These are phyloP conservation scores for Kuraishia borneana DNA, from an alignment of 805 yeast genomes.

Conservation along the genomic window DNA sequence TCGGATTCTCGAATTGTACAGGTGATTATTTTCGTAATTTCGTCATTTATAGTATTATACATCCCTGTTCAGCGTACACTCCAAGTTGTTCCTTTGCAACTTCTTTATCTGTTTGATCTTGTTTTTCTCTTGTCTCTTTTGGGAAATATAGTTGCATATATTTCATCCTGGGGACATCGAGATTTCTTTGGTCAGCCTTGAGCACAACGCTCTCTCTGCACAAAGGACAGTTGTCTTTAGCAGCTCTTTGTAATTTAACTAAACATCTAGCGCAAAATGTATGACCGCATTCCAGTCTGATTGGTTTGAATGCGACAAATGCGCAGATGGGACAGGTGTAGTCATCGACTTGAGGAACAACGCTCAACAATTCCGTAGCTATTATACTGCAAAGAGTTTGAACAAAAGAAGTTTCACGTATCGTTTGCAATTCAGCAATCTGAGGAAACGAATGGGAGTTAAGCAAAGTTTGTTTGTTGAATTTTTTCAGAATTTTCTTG, in stretches of 20 bases:
- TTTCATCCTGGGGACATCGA: conserved; percentile 42
- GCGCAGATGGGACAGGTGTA: conserved; percentile 67
- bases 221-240: conserved; percentile 54
- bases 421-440: conserved; percentile 27
- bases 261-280: conserved; percentile 65
- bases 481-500: conserved; percentile 59
- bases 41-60: conserved; percentile 1
- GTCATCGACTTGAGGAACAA: conserved; percentile 68
- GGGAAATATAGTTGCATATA: conserved; percentile 56
- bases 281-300: conserved; percentile 52
- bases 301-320: conserved; percentile 63
- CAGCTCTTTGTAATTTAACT: conserved; percentile 51
- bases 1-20: no score
- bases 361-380: conserved; percentile 37
- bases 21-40: neutral
- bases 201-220: conserved; percentile 47
- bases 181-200: conserved; percentile 46
- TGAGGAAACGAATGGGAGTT: conserved; percentile 37
- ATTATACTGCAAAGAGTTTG: conserved; percentile 45
- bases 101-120: conserved; percentile 40
- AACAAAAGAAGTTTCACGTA: conserved; percentile 37
- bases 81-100: conserved; percentile 30
- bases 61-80: neutral
- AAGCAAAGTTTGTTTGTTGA: conserved; percentile 60
- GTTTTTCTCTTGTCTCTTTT: conserved; percentile 50